phyloP scores from a whole-genome alignment of 108 stramenopile species.

The Aurantiochytrium sp. region DNA sequence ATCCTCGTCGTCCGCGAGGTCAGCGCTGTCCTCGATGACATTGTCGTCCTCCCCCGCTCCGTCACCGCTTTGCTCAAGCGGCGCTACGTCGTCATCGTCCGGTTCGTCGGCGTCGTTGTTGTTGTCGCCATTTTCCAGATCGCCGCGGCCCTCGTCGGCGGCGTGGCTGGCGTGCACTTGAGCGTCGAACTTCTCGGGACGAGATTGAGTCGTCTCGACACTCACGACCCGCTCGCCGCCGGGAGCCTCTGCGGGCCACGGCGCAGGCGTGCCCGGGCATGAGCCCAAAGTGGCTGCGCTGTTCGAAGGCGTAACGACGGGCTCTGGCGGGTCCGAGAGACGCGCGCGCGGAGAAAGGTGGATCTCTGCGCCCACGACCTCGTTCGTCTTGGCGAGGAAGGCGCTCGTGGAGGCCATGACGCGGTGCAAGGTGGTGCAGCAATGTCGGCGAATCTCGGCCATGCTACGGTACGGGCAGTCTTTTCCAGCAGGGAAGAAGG shows the following conservation, averaged over 20 bases:
- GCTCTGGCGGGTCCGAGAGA: background rate
- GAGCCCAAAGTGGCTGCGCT: background rate
- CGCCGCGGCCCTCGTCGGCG: background rate
- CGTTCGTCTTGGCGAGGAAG: background rate
- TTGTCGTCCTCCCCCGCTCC: background rate
- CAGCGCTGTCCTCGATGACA: background rate
- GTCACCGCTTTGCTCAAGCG: background rate
- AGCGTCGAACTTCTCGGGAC: too few species aligned
- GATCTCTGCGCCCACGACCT: background rate
- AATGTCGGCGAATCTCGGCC: background rate
- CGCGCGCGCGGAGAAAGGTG: background rate
- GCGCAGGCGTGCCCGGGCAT: background rate
- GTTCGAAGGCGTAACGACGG: background rate
- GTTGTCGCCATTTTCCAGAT: background rate
- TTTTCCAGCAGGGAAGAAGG: slow-evolving; percentile 4
- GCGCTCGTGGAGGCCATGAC: background rate
- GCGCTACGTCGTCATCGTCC: background rate
- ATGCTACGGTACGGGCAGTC: background rate
- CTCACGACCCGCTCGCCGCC: too few species aligned
- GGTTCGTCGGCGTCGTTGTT: background rate
- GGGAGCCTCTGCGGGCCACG: background rate
- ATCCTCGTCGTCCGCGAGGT: background rate
- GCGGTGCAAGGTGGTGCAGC: background rate
- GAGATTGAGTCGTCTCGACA: too few species aligned
- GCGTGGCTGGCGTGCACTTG: background rate